Conservation (phyloP, 176 grass and related monocot species). For the Cenchrus purpureus region DNA sequence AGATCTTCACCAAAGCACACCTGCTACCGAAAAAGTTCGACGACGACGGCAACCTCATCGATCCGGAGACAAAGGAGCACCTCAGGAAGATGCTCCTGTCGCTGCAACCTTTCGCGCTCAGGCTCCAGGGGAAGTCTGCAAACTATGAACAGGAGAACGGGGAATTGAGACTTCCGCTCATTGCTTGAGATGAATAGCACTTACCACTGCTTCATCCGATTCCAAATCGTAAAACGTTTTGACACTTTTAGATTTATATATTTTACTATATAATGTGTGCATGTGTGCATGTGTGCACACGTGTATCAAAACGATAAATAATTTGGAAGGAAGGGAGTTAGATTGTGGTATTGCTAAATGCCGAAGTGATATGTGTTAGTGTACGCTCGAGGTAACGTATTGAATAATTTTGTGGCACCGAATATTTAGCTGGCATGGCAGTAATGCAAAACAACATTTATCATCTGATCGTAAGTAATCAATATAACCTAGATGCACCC, state of each 20-base stretch:
- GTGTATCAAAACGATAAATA: too few species aligned
- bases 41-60: constrained; percentile 60
- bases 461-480: neutral
- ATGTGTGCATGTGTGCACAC: too few species aligned
- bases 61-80: constrained; percentile 52
- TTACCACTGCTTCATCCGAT: neutral
- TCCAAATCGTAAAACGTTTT: too few species aligned
- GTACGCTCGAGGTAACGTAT: neutral
- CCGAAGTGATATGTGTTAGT: neutral
- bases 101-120: constrained; percentile 57
- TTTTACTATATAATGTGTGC: too few species aligned
- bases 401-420: neutral
- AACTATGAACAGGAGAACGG: neutral
- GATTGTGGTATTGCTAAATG: neutral
- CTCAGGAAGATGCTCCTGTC: constrained; percentile 62
- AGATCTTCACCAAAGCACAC: constrained; percentile 60
- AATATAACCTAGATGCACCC: too few species aligned
- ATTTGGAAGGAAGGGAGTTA: too few species aligned
- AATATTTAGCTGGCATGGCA: neutral
- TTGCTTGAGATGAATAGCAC: neutral
- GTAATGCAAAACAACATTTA: neutral
- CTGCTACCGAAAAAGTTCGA: constrained; percentile 59
- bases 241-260: too few species aligned
- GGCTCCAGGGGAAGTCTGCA: constrained; percentile 43
- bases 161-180: neutral